phyloP scores from a whole-genome alignment of 2,329 filamentous ascomycete species.

The Metarhizium sp. region DNA sequence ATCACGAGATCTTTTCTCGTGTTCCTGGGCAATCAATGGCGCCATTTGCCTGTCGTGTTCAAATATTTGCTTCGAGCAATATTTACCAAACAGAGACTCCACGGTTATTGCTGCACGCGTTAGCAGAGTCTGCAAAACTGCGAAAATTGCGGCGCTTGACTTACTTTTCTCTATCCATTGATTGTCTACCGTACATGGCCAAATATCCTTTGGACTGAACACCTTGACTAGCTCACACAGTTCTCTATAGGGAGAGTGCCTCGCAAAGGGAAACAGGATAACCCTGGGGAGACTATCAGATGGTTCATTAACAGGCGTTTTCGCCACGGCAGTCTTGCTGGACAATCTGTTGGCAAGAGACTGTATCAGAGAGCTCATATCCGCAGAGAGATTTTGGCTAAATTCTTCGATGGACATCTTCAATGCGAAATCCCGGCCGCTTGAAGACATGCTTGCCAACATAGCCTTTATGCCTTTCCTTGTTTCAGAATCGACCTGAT shows the following conservation, averaged over 20 bases:
- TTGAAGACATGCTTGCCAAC: slow-evolving; percentile 10
- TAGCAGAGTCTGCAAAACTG: neutral
- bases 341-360: neutral
- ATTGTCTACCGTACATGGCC: slow-evolving; percentile 68
- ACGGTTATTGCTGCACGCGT: slow-evolving; percentile 46
- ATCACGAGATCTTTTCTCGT: neutral
- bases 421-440: slow-evolving; percentile 17
- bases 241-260: slow-evolving; percentile 81
- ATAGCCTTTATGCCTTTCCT: slow-evolving; percentile 5
- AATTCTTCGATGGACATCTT: slow-evolving; percentile 13
- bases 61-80: slow-evolving; percentile 54
- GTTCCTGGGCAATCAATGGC: slow-evolving; percentile 1
- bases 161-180: slow-evolving; percentile 50
- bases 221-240: slow-evolving; percentile 59
- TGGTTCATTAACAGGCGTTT: neutral
- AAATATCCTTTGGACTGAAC: slow-evolving; percentile 67
- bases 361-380: slow-evolving; percentile 2
- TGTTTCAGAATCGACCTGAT: slow-evolving; percentile 4
- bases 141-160: neutral
- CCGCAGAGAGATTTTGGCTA: slow-evolving; percentile 9
- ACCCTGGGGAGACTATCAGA: slow-evolving; percentile 24
- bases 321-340: neutral
- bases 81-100: slow-evolving; percentile 56
- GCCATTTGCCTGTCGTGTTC: slow-evolving; percentile 56
- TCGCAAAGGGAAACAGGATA: slow-evolving; percentile 71